Evolutionary conservation across 345 rosid genomes (phyloP).

Genomic region (Litchi chinensis): DNA sequence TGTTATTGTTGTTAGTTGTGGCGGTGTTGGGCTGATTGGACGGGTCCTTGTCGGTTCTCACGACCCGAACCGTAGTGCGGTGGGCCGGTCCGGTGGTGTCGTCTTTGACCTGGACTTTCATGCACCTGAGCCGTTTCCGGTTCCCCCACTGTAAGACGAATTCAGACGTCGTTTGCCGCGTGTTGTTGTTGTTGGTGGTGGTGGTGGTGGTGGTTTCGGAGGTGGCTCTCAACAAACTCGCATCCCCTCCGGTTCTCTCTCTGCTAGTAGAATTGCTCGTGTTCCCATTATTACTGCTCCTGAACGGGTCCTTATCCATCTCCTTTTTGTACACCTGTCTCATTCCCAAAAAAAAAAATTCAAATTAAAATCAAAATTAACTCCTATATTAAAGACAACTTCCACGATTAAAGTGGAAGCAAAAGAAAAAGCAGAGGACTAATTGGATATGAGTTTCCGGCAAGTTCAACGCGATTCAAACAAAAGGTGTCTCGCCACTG

Average conservation of each 20-base stretch:
- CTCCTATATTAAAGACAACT: not conserved
- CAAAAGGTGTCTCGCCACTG: not conserved
- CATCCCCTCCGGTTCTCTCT: constrained; percentile 33
- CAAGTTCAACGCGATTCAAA: constrained; percentile 3
- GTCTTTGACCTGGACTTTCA: constrained; percentile 66
- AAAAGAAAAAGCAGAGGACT: constrained; percentile 9
- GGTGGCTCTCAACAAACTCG: constrained; percentile 37
- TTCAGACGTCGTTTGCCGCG: constrained; percentile 44
- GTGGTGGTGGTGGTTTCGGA: constrained; percentile 30
- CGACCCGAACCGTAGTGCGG: constrained; percentile 54
- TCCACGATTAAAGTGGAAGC: not conserved
- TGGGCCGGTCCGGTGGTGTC: constrained; percentile 40
- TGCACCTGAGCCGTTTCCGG: constrained; percentile 73
- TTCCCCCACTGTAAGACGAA: constrained; percentile 74
- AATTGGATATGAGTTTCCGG: constrained; percentile 5
- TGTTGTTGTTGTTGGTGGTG: not conserved
- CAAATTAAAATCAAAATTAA: not conserved
- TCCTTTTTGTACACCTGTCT: constrained; percentile 29
- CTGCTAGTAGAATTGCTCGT: constrained; percentile 10
- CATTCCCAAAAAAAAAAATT: constrained; percentile 18
- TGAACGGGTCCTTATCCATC: constrained; percentile 55
- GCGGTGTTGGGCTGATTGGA: constrained; percentile 33
- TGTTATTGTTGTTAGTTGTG: not conserved
- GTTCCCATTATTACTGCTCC: constrained; percentile 29
- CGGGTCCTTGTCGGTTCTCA: constrained; percentile 42